Percentiles rank a stretch among this genome's conserved stretches.
phyloP scores from a whole-genome alignment of 768 basidiomycete species.

The Calvatia gigantea region DNA sequence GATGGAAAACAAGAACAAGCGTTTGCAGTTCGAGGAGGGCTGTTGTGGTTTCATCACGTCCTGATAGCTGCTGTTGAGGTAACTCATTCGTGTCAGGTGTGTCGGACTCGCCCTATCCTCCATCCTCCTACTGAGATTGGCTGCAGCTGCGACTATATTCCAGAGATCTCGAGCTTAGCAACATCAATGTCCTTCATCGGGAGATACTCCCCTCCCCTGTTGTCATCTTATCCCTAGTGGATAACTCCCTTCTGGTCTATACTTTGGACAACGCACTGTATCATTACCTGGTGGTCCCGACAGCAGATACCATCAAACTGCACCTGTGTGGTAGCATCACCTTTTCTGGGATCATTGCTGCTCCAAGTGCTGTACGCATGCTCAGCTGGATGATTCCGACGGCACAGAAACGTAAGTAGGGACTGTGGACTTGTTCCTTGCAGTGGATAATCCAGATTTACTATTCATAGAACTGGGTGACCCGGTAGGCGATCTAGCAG shows the following conservation, averaged over 20 bases:
- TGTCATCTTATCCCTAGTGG: conserved; percentile 86
- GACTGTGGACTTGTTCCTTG: neutral
- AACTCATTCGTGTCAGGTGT: conserved; percentile 72
- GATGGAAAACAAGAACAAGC: conserved; percentile 81
- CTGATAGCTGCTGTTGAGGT: conserved; percentile 88
- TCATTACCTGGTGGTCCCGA: conserved; percentile 90
- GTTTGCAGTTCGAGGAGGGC: conserved; percentile 84
- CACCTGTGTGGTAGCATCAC: conserved; percentile 93
- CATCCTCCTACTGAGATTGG: neutral
- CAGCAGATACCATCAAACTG: conserved; percentile 76
- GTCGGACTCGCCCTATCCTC: conserved; percentile 18
- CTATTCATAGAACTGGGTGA: conserved; percentile 79
- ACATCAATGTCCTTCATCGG: conserved; percentile 78
- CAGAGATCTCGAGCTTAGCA: conserved; percentile 82
- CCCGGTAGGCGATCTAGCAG: conserved; percentile 86
- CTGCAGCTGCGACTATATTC: conserved; percentile 88
- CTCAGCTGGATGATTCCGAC: conserved; percentile 97
- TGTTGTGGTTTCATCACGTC: conserved; percentile 97
- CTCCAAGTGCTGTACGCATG: conserved; percentile 80
- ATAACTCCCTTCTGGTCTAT: conserved; percentile 93
- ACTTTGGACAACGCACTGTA: conserved; percentile 90
- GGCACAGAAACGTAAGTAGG: conserved; percentile 81
- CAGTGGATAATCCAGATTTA: conserved; percentile 11
- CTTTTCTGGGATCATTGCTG: conserved; percentile 85
- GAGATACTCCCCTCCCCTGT: conserved; percentile 76